Percentiles rank a stretch among this genome's conserved stretches.
Evolutionary conservation across 1,139 yeast species (phyloP).

Genomic region (Candida sp.): DNA sequence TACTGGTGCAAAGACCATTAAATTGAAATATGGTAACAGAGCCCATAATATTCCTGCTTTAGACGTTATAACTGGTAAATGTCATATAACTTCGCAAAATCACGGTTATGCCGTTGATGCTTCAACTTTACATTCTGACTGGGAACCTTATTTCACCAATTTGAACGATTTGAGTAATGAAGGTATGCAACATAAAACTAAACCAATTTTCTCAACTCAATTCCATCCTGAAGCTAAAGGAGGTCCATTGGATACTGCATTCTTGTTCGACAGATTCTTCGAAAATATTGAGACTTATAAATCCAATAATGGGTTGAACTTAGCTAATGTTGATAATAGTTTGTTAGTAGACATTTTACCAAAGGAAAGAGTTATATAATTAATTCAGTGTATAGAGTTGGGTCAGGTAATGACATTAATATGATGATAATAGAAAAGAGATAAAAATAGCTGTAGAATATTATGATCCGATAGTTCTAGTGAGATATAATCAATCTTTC

Average conservation of each 20-base stretch:
- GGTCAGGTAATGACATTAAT: background rate
- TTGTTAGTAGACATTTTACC: constrained; percentile 79
- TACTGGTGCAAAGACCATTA: constrained; percentile 87
- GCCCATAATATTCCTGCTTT: constrained; percentile 98
- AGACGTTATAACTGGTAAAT: constrained; percentile 83
- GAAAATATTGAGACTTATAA: constrained; percentile 63
- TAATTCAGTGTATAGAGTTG: background rate
- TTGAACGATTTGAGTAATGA: constrained; percentile 95
- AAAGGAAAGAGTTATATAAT: constrained; percentile 67
- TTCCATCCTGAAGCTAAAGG: constrained; percentile 99
- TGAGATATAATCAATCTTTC: no score
- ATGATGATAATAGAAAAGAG: background rate
- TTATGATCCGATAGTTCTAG: no score
- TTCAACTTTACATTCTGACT: constrained; percentile 66
- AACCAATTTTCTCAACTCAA: constrained; percentile 93
- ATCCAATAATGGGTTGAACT: constrained; percentile 36
- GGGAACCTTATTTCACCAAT: constrained; percentile 85
- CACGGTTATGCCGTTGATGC: constrained; percentile 98
- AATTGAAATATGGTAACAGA: constrained; percentile 96
- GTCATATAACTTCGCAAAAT: constrained; percentile 97
- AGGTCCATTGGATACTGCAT: constrained; percentile 92
- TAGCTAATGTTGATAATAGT: constrained; percentile 45
- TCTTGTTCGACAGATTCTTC: constrained; percentile 87
- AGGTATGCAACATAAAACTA: constrained; percentile 86
- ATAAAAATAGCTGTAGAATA: no score